Base-by-base conservation (phyloP, 352 stramenopile species). In the Phytophthora niederhauseri region DNA sequence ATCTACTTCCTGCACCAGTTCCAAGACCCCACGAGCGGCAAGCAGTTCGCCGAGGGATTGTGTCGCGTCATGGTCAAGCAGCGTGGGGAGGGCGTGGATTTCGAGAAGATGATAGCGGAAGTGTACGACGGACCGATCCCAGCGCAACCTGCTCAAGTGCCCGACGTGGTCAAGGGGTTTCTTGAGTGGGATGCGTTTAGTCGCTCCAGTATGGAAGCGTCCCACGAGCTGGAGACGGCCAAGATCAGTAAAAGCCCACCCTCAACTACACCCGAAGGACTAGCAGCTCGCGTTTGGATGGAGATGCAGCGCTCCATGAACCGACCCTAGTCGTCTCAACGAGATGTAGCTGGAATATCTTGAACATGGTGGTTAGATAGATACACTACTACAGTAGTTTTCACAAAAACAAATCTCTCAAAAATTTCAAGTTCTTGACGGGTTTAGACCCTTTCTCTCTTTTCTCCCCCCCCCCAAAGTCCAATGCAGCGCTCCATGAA, bases 1-100 rank as follows among this genome's bases (percentile, higher is more conserved):
- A 68, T 83, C 50, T 91, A 87, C 64, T 81, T 91, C 19, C 51
- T 84, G 53, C 82, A 91, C n/a, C 75, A 83, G 30, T 91, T 91
- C 52, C 72, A 85, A 57, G 86, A 82, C 36, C 75, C 79, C 0
- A 76, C 49, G 4, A 86, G 65, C 6, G 77, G 76, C 17, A 84
- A 79, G 49, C 48, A 90, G 28, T 92, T 80, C 60, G 84, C 84
- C 2, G 84, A 92, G 54, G 82, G 78, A 0, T 59, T 90, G 26
- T 70, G 55, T 28, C 76, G 78, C 22, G 62, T 75, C 6, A 66
- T 75, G 66, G 66, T 78, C 57, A 78, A 75, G 28, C 61, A 75
- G 50, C 24, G 38, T 20, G 70, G 56, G 15, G 50, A 76, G 17
- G 46, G 36, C 0, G 65, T 79, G 17, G 36, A 64, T 6, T 71